Conservation (phyloP, 345 rosid genomes). For the Streptanthus diversifolius region DNA sequence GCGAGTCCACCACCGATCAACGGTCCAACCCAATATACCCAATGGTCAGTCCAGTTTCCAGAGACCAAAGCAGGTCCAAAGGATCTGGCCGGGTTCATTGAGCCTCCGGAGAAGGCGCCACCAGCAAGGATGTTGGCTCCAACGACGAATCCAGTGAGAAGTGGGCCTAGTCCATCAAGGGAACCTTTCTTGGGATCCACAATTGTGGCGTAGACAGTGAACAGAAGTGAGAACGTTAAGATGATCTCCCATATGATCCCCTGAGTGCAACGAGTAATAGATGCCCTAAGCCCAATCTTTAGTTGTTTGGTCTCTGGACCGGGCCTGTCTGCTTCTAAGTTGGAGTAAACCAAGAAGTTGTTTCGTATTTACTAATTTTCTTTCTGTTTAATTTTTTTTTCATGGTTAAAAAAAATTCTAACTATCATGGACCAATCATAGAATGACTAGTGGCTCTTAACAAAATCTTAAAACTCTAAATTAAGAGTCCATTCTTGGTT, state of each 20-base stretch:
- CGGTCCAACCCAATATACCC: constrained; percentile 95
- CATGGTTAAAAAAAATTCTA: too few relatives aligned
- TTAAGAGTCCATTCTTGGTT: too few relatives aligned
- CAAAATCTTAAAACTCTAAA: too few relatives aligned
- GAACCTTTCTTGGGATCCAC: constrained; percentile 87
- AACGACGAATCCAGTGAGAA: constrained; percentile 67
- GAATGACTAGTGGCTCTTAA: too few relatives aligned
- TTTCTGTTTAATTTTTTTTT: too few relatives aligned
- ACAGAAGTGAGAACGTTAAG: constrained; percentile 69
- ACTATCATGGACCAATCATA: too few relatives aligned
- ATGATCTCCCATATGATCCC: constrained; percentile 76
- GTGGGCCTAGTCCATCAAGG: constrained; percentile 68
- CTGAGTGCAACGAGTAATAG: constrained; percentile 54
- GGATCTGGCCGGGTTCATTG: constrained; percentile 94
- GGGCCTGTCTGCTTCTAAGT: too few relatives aligned
- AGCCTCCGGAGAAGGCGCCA: constrained; percentile 85
- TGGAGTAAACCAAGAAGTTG: too few relatives aligned
- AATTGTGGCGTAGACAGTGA: constrained; percentile 84
- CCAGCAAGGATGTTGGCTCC: constrained; percentile 81
- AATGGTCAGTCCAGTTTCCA: constrained; percentile 85
- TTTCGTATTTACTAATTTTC: too few relatives aligned
- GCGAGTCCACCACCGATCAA: constrained; percentile 76
- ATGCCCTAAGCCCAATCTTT: too few relatives aligned
- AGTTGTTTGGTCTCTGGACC: too few relatives aligned
- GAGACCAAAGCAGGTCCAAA: constrained; percentile 85